A percentile compares a stretch with the other conserved stretches of the same genome.
Conservation (phyloP, 257 asterid species). For the Solanum tarapatanum region DNA sequence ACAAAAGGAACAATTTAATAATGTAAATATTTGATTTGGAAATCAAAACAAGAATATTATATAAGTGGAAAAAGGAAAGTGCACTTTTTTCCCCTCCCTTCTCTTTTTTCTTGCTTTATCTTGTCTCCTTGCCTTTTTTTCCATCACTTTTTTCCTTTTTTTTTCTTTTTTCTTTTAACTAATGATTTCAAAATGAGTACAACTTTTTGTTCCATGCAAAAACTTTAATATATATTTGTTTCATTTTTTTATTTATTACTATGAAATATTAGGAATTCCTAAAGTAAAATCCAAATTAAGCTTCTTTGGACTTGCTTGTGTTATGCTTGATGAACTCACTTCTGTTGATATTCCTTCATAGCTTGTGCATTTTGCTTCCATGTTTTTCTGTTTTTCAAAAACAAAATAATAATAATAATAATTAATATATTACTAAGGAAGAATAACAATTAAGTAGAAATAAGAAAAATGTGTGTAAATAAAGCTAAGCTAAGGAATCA, state of each 20-base stretch:
- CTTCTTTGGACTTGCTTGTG: slow-evolving; percentile 53
- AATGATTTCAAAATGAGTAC: slow-evolving; percentile 56
- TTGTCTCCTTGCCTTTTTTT: slow-evolving; percentile 49
- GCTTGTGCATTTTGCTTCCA: slow-evolving; percentile 39
- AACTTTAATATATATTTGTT: not conserved
- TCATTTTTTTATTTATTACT: not conserved
- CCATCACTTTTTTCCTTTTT: slow-evolving; percentile 1
- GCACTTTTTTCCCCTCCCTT: not conserved
- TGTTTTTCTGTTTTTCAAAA: slow-evolving; percentile 28
- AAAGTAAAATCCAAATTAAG: slow-evolving; percentile 87
- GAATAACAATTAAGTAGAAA: not conserved
- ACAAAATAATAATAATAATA: not conserved
- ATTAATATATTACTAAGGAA: not conserved
- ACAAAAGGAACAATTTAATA: not conserved
- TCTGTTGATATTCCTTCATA: slow-evolving; percentile 64
- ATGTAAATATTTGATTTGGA: not conserved
- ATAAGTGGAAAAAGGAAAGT: not conserved
- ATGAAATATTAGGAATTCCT: slow-evolving; percentile 29
- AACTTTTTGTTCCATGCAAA: not conserved
- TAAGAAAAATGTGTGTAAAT: not conserved
- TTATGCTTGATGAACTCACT: slow-evolving; percentile 58
- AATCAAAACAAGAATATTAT: not conserved
- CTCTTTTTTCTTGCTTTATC: slow-evolving; percentile 56
- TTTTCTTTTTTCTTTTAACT: slow-evolving; percentile 10
- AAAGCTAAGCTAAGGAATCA: not conserved